Evolutionary conservation across 129 eudicot species (phyloP).

Genomic region (Saposhnikovia divaricata): DNA sequence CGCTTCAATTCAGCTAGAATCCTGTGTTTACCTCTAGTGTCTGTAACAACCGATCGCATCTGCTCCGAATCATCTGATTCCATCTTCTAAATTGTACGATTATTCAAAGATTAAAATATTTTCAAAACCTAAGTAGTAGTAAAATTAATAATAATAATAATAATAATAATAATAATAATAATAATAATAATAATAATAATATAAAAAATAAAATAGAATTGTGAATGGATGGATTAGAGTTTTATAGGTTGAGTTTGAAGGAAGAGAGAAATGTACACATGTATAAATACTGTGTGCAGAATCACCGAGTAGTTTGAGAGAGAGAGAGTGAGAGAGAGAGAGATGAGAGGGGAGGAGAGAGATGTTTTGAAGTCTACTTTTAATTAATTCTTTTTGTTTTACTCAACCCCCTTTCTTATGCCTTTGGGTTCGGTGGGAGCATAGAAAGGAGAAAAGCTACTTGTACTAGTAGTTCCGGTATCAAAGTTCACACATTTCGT

Average conservation of each 20-base stretch:
- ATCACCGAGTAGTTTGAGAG: not conserved
- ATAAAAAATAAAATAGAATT: not conserved
- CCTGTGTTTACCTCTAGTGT: conserved; percentile 59
- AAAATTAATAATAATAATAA: too few species aligned
- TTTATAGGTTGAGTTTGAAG: not conserved
- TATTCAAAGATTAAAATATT: not conserved
- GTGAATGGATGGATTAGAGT: not conserved
- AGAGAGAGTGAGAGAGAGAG: not conserved
- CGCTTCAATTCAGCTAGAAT: conserved; percentile 64
- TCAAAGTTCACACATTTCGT: too few species aligned
- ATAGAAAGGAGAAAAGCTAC: not conserved
- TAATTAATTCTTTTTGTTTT: not conserved
- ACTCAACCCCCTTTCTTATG: not conserved
- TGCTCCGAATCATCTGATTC: conserved; percentile 30
- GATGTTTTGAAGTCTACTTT: not conserved
- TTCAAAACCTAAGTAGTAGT: not conserved
- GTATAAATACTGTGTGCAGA: not conserved
- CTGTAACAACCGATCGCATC: conserved; percentile 24
- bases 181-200: too few species aligned
- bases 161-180: too few species aligned
- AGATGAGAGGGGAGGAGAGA: not conserved
- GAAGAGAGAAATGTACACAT: not conserved
- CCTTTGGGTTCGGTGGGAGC: not conserved
- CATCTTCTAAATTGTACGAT: conserved; percentile 14
- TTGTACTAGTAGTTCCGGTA: too few species aligned